A percentile compares a stretch with the other conserved stretches of the same genome.
Evolutionary conservation across 139 green algal genomes (phyloP).

Genomic region (Chlorella ohadii): DNA sequence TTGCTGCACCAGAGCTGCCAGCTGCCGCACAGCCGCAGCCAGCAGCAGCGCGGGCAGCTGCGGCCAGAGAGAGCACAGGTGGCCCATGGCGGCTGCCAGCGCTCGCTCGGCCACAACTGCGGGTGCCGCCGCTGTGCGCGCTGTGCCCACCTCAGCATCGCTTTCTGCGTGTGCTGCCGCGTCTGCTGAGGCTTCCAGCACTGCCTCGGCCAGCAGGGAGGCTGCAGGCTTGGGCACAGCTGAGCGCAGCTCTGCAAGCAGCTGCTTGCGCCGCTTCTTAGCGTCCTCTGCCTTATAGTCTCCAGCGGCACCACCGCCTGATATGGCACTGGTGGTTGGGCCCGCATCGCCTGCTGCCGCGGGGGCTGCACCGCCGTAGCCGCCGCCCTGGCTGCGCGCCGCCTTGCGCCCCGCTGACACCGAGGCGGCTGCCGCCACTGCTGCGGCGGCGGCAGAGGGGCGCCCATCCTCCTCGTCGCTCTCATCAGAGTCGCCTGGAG

Average conservation of each 20-base stretch:
- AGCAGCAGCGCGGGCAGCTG: conserved; percentile 48
- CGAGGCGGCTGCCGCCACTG: not conserved
- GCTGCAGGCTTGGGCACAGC: conserved; percentile 51
- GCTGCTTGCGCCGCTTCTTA: conserved; percentile 43
- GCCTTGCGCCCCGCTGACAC: not conserved
- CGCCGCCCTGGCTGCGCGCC: not conserved
- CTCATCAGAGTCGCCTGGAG: conserved; percentile 10
- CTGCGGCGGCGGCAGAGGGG: not conserved
- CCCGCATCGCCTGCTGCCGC: not conserved
- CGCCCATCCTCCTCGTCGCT: conserved; percentile 12
- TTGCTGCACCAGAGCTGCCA: not conserved
- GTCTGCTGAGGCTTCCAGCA: conserved; percentile 45
- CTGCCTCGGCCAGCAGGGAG: conserved; percentile 41
- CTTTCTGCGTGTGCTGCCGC: not conserved
- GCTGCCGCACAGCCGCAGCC: conserved; percentile 27
- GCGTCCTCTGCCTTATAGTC: conserved; percentile 45
- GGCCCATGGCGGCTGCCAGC: conserved; percentile 16
- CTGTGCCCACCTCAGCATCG: not conserved
- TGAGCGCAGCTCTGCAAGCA: conserved; percentile 59
- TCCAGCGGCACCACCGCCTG: not conserved
- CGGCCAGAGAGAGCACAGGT: conserved; percentile 32
- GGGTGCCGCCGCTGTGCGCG: not conserved
- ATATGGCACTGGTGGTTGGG: not conserved
- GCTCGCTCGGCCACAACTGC: not conserved
- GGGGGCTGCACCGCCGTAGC: not conserved